Evolutionary conservation across 2,329 filamentous ascomycete genomes (phyloP), one percentile per base, ranked within the genome.

Genomic region (Epichloe gansuensis): DNA sequence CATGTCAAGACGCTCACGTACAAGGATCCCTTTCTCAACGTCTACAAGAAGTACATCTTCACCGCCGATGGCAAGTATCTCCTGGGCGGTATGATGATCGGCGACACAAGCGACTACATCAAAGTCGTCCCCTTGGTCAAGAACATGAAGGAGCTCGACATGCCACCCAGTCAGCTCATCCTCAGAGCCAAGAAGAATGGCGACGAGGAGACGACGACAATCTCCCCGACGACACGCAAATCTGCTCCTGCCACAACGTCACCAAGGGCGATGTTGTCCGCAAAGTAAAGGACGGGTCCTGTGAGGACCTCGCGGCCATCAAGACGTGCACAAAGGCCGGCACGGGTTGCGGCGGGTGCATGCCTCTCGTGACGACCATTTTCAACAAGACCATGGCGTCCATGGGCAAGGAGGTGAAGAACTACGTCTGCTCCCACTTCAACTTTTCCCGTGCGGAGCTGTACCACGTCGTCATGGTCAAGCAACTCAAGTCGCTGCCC

Each of bases 41-140:
- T 95, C 1, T 95, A 95, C 72, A 95, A 95, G 68, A 95, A 95
- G 64, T 95, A 93, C 66, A 72, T 95, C 11, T 95, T 95, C 63
- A 94, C 90, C 0, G 73, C 83, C 63, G 91, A 95, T 63, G 90
- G 90, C 28, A 94, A 94, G 65, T 91, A 91, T 61, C 73, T 95
- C 1, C 79, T 95, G 0, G 90, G 90, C n/a, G 91, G 90, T 4
- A 95, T 95, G 88, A 95, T 95, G 88, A 93, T 95, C 56, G 91
- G 90, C 41, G 90, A 95, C 62, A 94, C 88, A 0, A 85, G 80
- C 57, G 90, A 95, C 70, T 95, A 95, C 63, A 80, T 94, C 69
- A 95, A 91, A 66, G 72, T 95, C 23, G 87, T 94, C 1, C 86
- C 88, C 1, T 82, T 95, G 75, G 88, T 93, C 52, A 94, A 91